Percentiles rank a stretch among this genome's conserved stretches.
phyloP scores from a whole-genome alignment of 768 basidiomycete species.

The Hygrocybe punicea region DNA sequence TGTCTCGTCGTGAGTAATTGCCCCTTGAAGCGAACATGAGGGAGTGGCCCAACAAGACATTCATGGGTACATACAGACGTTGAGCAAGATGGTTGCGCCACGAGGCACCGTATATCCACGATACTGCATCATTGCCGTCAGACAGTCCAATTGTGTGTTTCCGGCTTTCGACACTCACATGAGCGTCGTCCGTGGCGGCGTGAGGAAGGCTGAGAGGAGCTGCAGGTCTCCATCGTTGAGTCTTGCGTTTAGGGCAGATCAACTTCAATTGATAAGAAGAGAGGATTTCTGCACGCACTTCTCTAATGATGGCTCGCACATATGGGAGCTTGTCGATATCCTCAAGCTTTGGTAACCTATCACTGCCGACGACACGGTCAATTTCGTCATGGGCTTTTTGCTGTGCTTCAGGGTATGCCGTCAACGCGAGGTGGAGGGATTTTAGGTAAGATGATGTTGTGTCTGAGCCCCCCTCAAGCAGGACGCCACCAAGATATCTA shows the following conservation, averaged over 20 bases:
- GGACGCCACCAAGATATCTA: conserved; percentile 28
- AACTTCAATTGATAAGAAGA: conserved; percentile 21
- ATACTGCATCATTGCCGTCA: conserved; percentile 8
- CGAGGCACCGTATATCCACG: conserved; percentile 10
- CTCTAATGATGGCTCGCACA: not conserved
- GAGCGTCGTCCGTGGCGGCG: conserved; percentile 7
- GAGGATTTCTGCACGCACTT: conserved; percentile 12
- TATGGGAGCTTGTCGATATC: conserved; percentile 1
- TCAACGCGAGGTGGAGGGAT: not conserved
- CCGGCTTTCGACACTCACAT: conserved; percentile 1
- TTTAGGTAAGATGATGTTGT: not conserved
- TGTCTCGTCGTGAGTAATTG: not conserved
- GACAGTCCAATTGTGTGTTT: not conserved
- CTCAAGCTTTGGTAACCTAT: conserved; percentile 1
- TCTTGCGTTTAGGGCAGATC: not conserved
- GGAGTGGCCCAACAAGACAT: conserved; percentile 3
- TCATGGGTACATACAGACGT: conserved; percentile 14
- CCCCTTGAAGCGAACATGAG: not conserved
- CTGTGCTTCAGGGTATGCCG: not conserved
- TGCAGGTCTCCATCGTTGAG: conserved; percentile 19
- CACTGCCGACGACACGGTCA: conserved; percentile 2
- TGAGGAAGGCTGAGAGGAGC: conserved; percentile 20
- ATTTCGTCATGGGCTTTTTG: conserved; percentile 4
- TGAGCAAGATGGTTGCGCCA: conserved; percentile 13
- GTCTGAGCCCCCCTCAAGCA: conserved; percentile 9